Evolutionary conservation across 352 stramenopile genomes (phyloP), one percentile per base, ranked within the genome.

Genomic region (Phytophthora pinifolia): DNA sequence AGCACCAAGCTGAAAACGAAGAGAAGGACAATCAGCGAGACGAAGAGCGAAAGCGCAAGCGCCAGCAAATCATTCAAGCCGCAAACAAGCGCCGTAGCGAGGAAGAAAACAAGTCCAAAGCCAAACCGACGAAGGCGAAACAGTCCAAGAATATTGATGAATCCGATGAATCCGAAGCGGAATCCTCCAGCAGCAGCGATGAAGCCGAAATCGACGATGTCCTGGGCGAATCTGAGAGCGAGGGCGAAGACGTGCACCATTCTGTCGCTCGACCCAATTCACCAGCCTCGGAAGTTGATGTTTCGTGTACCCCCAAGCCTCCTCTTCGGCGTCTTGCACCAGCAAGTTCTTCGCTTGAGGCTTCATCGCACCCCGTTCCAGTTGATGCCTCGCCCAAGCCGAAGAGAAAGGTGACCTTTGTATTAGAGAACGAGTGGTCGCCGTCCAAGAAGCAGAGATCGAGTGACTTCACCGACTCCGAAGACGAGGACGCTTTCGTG

Each of bases 1-100:
- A 90, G 31, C 74, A 86, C 18, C 81, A 94, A 54, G 74, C 82
- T 25, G 72, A 89, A 46, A 92, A 90, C 18, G 76, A 88, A 70
- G 73, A 86, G 45, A 74, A 88, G 38, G 79, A 92, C 2, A 83
- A 68, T 30, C 66, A 82, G 39, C 74, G 79, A 45, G 79, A 91
- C 22, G 76, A 91, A 48, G 79, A 93, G 42, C 75, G 80, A 9
- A 93, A 91, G 39, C 75, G 76, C 4, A 86, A 87, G 44, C 76
- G 83, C 17, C 30, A 86, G 43, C 65, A 90, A 54, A 89, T 83
- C 35, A 75, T 87, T 18, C 71, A 78, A 37, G 72, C 80, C 8
- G 73, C 60, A 51, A 72, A 75, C 39, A 46, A 72, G 12, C 39
- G 68, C 17, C 15, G 36, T 36, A 60, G 46, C 32, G 57, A 70